A percentile compares a stretch with the other conserved stretches of the same genome.
These are phyloP conservation scores for Neopestalotiopsis clavispora DNA, from an alignment of 2,329 filamentous ascomycete genomes.

Conservation along the genomic window DNA sequence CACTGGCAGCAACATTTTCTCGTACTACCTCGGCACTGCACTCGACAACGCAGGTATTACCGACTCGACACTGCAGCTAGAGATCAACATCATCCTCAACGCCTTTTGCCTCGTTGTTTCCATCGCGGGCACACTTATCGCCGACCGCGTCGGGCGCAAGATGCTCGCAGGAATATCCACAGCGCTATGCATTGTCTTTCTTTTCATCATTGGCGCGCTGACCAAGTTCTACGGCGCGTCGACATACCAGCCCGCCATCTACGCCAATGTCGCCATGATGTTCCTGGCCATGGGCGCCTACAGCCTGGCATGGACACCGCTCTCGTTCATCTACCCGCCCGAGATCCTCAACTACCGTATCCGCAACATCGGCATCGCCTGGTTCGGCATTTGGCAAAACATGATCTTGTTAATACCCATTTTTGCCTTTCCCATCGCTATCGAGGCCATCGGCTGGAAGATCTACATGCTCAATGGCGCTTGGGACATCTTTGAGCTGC, in stretches of 20 bases:
- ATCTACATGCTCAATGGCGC: constrained; percentile 29
- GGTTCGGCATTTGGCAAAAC: constrained; percentile 21
- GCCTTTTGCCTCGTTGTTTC: constrained; percentile 22
- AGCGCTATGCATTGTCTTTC: constrained; percentile 14
- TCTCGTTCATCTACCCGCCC: constrained; percentile 31
- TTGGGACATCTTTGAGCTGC: constrained; percentile 27
- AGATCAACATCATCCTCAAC: constrained; percentile 10
- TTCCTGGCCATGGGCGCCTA: constrained; percentile 36
- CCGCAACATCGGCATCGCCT: constrained; percentile 38
- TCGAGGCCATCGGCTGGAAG: constrained; percentile 29
- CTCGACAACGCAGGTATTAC: constrained; percentile 52
- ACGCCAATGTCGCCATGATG: constrained; percentile 26
- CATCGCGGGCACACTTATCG: constrained; percentile 17
- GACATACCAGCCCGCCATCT: constrained; percentile 19
- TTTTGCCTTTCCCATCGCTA: constrained; percentile 26
- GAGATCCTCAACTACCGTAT: constrained; percentile 36
- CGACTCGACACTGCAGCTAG: constrained; percentile 27
- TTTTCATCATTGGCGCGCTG: constrained; percentile 22
- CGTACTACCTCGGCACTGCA: constrained; percentile 46
- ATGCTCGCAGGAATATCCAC: constrained; percentile 8
- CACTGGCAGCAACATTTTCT: constrained; percentile 45
- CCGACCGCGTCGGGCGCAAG: constrained; percentile 16
- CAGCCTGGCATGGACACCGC: constrained; percentile 33
- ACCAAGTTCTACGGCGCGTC: constrained; percentile 11
- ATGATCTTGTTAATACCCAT: constrained; percentile 8